These are phyloP conservation scores for Colletotrichum liriopes DNA, from an alignment of 2,329 filamentous ascomycete genomes.

Conservation along the genomic window DNA sequence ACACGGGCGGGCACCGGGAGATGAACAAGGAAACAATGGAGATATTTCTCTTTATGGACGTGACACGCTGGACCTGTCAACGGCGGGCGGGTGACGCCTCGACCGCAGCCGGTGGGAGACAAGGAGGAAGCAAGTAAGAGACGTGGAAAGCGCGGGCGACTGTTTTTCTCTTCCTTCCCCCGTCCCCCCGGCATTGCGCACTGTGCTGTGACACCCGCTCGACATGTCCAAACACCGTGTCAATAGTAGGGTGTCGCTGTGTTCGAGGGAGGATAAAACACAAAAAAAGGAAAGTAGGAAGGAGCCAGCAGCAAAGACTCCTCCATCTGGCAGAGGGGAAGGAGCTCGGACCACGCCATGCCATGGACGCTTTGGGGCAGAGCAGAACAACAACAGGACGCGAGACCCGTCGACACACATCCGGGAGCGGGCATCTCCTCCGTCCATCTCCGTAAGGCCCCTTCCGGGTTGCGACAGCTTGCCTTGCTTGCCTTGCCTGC, in stretches of 20 bases:
- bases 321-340: not conserved
- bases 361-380: not conserved
- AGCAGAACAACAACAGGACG: not conserved
- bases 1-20: not conserved
- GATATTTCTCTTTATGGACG: not conserved
- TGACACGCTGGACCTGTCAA: not conserved
- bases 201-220: not conserved
- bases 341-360: not conserved
- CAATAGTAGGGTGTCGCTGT: not conserved
- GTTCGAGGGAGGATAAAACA: no score
- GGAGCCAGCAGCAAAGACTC: not conserved
- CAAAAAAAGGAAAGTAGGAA: no score
- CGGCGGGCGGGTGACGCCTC: not conserved
- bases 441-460: not conserved
- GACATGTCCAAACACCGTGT: constrained; percentile 22
- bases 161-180: no score
- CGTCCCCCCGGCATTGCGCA: constrained; percentile 2
- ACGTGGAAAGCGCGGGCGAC: not conserved
- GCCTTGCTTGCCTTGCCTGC: not conserved
- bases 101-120: not conserved
- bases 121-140: not conserved
- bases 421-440: not conserved
- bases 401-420: not conserved
- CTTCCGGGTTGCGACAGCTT: not conserved
- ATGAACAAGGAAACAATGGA: not conserved